These are phyloP conservation scores for Neospora caninum DNA, from an alignment of 169 alveolate species.

Conservation along the genomic window DNA sequence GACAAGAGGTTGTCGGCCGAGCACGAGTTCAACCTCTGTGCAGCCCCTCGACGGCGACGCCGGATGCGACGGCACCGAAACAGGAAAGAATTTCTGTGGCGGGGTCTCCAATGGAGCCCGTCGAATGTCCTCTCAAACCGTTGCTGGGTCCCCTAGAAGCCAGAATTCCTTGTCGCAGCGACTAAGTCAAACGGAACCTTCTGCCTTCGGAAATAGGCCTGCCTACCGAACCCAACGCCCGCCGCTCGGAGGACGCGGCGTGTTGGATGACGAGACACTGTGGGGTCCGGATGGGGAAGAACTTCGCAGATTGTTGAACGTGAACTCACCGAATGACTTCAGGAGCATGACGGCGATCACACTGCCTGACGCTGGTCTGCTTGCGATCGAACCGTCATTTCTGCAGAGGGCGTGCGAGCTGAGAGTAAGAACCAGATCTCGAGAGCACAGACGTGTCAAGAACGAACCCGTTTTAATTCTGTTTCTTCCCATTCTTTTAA, in stretches of 20 bases:
- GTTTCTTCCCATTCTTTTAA: too few species aligned
- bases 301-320: background rate
- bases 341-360: background rate
- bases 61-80: background rate
- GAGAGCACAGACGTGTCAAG: too few species aligned
- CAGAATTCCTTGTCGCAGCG: background rate
- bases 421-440: background rate
- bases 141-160: background rate
- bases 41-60: background rate
- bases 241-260: background rate
- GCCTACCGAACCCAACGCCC: background rate
- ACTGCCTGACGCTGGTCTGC: background rate
- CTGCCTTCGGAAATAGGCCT: background rate
- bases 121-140: background rate
- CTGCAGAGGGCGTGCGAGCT: background rate
- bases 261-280: background rate
- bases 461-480: too few species aligned
- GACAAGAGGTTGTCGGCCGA: background rate
- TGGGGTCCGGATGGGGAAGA: background rate
- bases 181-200: background rate
- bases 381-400: background rate
- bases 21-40: background rate
- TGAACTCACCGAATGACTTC: background rate
- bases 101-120: too few species aligned
- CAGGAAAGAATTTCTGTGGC: background rate